These are phyloP conservation scores for Blumeria graminis DNA, from an alignment of 2,329 filamentous ascomycete species.

Conservation along the genomic window DNA sequence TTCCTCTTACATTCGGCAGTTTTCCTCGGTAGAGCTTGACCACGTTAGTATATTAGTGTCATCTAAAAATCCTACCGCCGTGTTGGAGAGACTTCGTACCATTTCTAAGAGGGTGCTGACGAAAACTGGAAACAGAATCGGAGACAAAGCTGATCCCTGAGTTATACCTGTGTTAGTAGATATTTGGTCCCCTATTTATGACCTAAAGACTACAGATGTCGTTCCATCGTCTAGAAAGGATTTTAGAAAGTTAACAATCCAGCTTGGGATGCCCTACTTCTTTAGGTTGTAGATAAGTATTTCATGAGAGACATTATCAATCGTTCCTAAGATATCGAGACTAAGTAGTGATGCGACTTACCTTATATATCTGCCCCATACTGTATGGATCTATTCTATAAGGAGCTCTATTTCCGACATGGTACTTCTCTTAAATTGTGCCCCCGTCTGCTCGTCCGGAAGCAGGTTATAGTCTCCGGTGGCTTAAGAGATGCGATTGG, in stretches of 20 bases:
- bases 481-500: background rate
- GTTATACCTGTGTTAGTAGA: background rate
- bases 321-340: background rate
- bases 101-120: background rate
- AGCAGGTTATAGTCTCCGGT: background rate
- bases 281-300: background rate
- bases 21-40: background rate
- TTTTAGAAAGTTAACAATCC: background rate
- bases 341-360: background rate
- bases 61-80: too few relatives aligned
- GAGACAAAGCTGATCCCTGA: background rate
- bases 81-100: background rate
- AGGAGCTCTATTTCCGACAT: background rate
- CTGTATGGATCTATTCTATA: background rate
- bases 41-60: too few relatives aligned
- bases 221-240: conserved; percentile 1
- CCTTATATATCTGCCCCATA: background rate
- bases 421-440: background rate
- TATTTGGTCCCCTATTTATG: background rate
- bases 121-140: background rate
- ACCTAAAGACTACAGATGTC: background rate
- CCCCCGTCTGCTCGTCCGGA: background rate
- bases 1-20: background rate
- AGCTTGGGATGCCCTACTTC: background rate
- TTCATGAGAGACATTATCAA: background rate